Evolutionary conservation across 768 basidiomycete genomes (phyloP).

Genomic region (Lepiota venenata): DNA sequence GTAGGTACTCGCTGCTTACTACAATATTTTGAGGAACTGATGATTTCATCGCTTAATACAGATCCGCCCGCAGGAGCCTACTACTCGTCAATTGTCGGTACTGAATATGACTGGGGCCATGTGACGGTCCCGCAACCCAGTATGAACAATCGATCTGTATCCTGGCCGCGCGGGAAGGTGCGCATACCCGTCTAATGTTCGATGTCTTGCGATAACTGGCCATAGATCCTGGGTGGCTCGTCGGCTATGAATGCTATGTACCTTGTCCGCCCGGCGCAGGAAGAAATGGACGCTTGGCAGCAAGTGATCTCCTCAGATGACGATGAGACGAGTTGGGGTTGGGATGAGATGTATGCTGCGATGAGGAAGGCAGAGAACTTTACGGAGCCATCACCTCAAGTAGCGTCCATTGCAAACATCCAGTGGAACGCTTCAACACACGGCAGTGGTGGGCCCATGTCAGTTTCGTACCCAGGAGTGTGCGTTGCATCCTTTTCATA

Average conservation of each 20-base stretch:
- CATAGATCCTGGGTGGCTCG: slow-evolving; percentile 50
- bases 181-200: neutral
- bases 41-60: slow-evolving; percentile 9
- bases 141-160: slow-evolving; percentile 34
- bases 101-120: slow-evolving; percentile 50
- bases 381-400: slow-evolving; percentile 38
- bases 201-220: neutral
- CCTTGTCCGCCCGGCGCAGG: slow-evolving; percentile 44
- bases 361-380: slow-evolving; percentile 58
- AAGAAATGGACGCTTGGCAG: slow-evolving; percentile 46
- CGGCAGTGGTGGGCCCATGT: slow-evolving; percentile 47
- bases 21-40: neutral
- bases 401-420: slow-evolving; percentile 39
- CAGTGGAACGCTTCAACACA: slow-evolving; percentile 38
- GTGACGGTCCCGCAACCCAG: slow-evolving; percentile 38
- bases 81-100: slow-evolving; percentile 39
- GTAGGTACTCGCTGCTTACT: slow-evolving; percentile 17
- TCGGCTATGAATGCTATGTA: slow-evolving; percentile 65
- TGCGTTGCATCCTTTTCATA: slow-evolving; percentile 22
- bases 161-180: slow-evolving; percentile 58
- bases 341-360: slow-evolving; percentile 39
- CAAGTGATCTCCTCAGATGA: slow-evolving; percentile 30
- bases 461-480: slow-evolving; percentile 42
- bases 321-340: slow-evolving; percentile 36
- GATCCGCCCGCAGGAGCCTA: slow-evolving; percentile 47